Base-by-base conservation (phyloP, 306 rosid species). In the Citrullus amarus region DNA sequence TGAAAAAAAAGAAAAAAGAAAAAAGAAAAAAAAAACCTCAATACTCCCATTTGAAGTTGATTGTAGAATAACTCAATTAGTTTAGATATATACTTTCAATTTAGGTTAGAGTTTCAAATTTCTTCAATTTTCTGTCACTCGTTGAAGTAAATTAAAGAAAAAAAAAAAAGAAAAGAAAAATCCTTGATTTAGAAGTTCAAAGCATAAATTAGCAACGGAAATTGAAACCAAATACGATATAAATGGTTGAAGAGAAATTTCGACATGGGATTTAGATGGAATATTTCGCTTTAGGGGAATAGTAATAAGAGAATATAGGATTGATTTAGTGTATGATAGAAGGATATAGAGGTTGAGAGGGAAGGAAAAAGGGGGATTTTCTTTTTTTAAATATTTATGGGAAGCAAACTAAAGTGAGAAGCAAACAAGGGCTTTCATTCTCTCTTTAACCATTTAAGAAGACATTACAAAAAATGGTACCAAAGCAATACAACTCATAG, bases 401-500 rank as follows among this genome's bases (percentile, higher is more conserved):
- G 71, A 15, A 36, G 71, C 0, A 65, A 65, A 65, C 25, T 65
- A 65, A 65, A 65, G 71, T 36, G 71, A 32, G 75, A 69, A 69
- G 75, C 75, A 68, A 68, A 46, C 54, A 39, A 68, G n/a, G 11
- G 13, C 55, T 68, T 55, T 16, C 32, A 39, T 68, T 66, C 25
- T 68, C 54, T 68, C n/a, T 69, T 69, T 20, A 69, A 69, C 56
- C 75, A 70, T 43, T 12, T 43, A 43, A 70, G 75, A 70, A 70
- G 18, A 69, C 36, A 44, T 9, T 44, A 46, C 76, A 70, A 70
- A 70, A 43, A 20, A 70, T 70, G 76, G 76, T 44, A 71, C 13
- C 58, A 44, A 71, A 71, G 57, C 56, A 71, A 22, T 71, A 71
- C 76, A 71, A 71, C 58, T 46, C n/a, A 46, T 70, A 28, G 77